These are phyloP conservation scores for Citrus glauca DNA, from an alignment of 345 rosid species.

Conservation along the genomic window DNA sequence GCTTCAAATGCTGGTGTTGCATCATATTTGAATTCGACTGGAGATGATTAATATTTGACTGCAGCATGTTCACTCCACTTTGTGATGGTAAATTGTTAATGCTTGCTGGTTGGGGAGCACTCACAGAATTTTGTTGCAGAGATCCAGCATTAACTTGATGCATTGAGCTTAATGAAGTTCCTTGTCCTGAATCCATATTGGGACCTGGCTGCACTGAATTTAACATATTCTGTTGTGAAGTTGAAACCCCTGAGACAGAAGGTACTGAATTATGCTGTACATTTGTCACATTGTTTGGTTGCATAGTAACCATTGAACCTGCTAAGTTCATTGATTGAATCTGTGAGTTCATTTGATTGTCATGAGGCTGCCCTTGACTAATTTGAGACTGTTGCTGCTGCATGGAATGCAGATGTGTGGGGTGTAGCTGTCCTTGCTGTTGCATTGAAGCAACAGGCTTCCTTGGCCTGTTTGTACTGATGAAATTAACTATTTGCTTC, in stretches of 20 bases:
- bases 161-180: slow-evolving; percentile 52
- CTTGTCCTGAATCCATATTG: slow-evolving; percentile 69
- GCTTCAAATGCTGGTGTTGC: slow-evolving; percentile 74
- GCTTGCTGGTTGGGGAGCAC: slow-evolving; percentile 57
- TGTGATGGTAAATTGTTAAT: slow-evolving; percentile 55
- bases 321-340: slow-evolving; percentile 62
- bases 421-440: slow-evolving; percentile 69
- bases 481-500: slow-evolving; percentile 63
- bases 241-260: slow-evolving; percentile 62
- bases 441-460: slow-evolving; percentile 38
- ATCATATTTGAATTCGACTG: slow-evolving; percentile 69
- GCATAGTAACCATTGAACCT: slow-evolving; percentile 53
- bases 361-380: slow-evolving; percentile 57
- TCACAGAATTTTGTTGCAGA: slow-evolving; percentile 59
- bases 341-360: slow-evolving; percentile 64
- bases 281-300: slow-evolving; percentile 53
- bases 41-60: slow-evolving; percentile 49
- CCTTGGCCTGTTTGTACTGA: slow-evolving; percentile 56
- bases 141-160: slow-evolving; percentile 68
- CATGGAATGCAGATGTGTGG: slow-evolving; percentile 55
- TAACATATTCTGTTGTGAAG: slow-evolving; percentile 61
- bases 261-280: slow-evolving; percentile 68
- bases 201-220: slow-evolving; percentile 56
- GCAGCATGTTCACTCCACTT: slow-evolving; percentile 54
- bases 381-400: slow-evolving; percentile 68